Conservation (phyloP, 495 filamentous ascomycete genomes). For the Niebla homalea region DNA sequence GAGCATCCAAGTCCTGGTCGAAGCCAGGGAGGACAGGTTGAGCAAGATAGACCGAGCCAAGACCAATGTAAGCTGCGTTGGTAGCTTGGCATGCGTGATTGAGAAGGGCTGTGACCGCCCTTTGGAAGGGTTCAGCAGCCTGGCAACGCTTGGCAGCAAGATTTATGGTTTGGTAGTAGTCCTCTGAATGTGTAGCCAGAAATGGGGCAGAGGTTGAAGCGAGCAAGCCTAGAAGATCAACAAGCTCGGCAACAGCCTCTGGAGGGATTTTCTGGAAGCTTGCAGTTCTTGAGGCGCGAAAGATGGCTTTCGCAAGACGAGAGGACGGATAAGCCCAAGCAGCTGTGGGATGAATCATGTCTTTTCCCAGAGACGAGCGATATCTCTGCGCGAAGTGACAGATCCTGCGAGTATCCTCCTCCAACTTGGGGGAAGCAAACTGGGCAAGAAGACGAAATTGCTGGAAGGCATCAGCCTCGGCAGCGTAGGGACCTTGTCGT, state of each 20-base stretch:
- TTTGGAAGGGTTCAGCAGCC: conserved; percentile 17
- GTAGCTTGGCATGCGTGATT: conserved; percentile 12
- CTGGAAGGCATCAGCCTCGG: conserved; percentile 31
- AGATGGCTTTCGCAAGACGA: conserved; percentile 32
- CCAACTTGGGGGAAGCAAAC: conserved; percentile 30
- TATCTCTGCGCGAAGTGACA: conserved; percentile 33
- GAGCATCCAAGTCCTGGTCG: conserved; percentile 30
- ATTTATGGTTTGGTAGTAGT: conserved; percentile 34
- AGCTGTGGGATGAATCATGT: conserved; percentile 28
- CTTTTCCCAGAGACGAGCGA: conserved; percentile 25
- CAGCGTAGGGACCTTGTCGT: conserved; percentile 27
- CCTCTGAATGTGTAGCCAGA: conserved; percentile 30
- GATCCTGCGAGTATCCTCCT: conserved; percentile 30
- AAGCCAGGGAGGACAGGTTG: conserved; percentile 31
- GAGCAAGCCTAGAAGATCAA: conserved; percentile 29
- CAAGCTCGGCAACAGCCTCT: conserved; percentile 21
- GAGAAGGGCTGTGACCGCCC: conserved; percentile 34
- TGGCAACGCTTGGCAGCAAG: conserved; percentile 23
- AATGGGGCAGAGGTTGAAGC: conserved; percentile 21
- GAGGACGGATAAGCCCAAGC: conserved; percentile 36
- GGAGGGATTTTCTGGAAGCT: conserved; percentile 15
- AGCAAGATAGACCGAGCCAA: conserved; percentile 41
- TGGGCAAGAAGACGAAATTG: conserved; percentile 38
- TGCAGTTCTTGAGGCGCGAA: conserved; percentile 29
- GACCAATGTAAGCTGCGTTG: conserved; percentile 35